Evolutionary conservation across 768 basidiomycete genomes (phyloP).

Genomic region (Termitomyces sp.): DNA sequence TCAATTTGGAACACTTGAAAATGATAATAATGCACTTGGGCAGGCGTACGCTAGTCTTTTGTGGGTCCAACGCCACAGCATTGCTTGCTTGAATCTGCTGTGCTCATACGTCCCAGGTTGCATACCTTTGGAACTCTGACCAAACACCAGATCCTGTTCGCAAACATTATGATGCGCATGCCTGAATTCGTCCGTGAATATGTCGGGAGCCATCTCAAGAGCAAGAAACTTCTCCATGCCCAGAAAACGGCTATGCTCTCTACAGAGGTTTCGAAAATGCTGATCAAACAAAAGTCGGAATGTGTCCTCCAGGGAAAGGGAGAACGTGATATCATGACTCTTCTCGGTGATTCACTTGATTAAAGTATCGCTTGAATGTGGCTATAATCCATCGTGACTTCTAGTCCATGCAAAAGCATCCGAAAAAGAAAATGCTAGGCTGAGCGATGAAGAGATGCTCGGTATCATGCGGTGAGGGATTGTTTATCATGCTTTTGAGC

Average conservation of each 20-base stretch:
- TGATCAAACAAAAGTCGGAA: conserved; percentile 30
- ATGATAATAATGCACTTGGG: conserved; percentile 30
- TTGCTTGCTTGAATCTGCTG: background rate
- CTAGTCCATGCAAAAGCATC: conserved; percentile 53
- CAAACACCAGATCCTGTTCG: background rate
- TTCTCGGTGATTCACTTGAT: conserved; percentile 29
- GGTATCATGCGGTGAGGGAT: too few relatives aligned
- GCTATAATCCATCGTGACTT: background rate
- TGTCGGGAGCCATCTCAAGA: conserved; percentile 21
- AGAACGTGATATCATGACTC: conserved; percentile 32
- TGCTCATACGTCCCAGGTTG: background rate
- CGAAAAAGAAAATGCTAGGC: too few relatives aligned
- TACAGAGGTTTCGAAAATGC: conserved; percentile 15
- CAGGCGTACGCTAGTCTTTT: conserved; percentile 27
- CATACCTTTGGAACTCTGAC: background rate
- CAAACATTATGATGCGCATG: background rate
- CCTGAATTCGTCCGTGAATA: background rate
- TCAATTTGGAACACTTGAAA: conserved; percentile 35
- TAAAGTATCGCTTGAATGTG: background rate
- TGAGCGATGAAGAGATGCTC: too few relatives aligned
- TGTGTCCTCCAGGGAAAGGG: conserved; percentile 27
- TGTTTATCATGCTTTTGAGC: background rate
- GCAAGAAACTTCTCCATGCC: conserved; percentile 24
- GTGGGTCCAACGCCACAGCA: background rate
- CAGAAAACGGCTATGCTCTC: conserved; percentile 17